phyloP scores from a whole-genome alignment of 371 early-diverging fungal species.

The Batkoa obscura region DNA sequence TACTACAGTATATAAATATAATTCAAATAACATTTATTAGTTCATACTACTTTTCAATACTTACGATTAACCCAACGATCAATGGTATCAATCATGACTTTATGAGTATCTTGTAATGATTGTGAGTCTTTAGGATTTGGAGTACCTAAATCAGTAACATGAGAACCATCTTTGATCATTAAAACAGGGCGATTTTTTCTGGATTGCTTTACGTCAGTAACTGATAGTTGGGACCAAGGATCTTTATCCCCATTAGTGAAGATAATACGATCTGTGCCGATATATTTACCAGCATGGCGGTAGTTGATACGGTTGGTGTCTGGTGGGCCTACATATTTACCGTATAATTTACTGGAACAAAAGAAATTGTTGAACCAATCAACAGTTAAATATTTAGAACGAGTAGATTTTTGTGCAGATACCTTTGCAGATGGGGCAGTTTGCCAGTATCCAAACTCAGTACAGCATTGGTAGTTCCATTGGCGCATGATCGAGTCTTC shows the following conservation, averaged over 20 bases:
- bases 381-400: constrained; percentile 13
- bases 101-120: constrained; percentile 3
- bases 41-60: too few species aligned
- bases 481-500: neutral
- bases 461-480: constrained; percentile 25
- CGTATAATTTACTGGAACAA: neutral
- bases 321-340: constrained; percentile 13
- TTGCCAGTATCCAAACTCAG: constrained; percentile 48
- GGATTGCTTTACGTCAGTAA: constrained; percentile 10
- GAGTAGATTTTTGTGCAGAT: constrained; percentile 16
- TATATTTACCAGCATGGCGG: constrained; percentile 25
- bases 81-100: constrained; percentile 49
- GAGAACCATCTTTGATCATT: constrained; percentile 8
- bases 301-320: constrained; percentile 17
- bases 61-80: constrained; percentile 24
- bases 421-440: constrained; percentile 20
- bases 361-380: constrained; percentile 6
- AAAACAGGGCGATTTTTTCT: neutral
- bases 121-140: constrained; percentile 1
- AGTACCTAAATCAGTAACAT: constrained; percentile 5
- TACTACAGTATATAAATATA: too few species aligned
- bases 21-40: too few species aligned
- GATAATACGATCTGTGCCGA: constrained; percentile 21
- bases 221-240: constrained; percentile 32
- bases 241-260: constrained; percentile 39